A percentile compares a stretch with the other conserved stretches of the same genome.
Evolutionary conservation across 139 green algal species (phyloP).

Genomic region (Chloropicon primus): DNA sequence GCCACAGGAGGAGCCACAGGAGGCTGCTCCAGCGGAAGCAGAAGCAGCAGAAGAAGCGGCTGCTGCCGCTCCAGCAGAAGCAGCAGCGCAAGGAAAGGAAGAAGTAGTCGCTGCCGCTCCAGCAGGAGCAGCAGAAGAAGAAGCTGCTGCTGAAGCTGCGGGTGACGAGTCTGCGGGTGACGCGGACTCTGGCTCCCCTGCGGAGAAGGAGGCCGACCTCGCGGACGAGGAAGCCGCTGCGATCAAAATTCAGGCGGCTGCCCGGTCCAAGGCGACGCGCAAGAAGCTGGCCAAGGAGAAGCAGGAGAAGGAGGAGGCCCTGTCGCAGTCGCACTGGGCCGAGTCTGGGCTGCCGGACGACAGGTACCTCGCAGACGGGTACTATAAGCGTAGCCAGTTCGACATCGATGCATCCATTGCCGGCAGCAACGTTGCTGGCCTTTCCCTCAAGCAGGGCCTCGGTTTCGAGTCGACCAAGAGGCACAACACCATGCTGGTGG

Average conservation of each 20-base stretch:
- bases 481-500: conserved; percentile 44
- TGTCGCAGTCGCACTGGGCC: background rate
- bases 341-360: background rate
- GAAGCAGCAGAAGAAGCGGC: background rate
- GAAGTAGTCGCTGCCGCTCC: background rate
- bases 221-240: background rate
- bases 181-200: background rate
- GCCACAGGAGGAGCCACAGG: background rate
- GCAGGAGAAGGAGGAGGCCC: background rate
- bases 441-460: conserved; percentile 13
- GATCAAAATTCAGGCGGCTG: conserved; percentile 6
- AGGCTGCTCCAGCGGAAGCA: background rate
- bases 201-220: background rate
- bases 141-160: background rate
- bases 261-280: background rate
- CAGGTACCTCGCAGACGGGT: background rate
- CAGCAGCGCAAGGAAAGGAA: background rate
- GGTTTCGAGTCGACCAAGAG: conserved; percentile 27
- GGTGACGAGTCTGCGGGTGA: background rate
- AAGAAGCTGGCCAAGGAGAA: conserved; percentile 1
- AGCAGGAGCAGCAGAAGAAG: background rate
- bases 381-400: background rate
- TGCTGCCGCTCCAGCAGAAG: background rate
- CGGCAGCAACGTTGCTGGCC: background rate
- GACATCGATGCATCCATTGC: background rate